A percentile compares a stretch with the other conserved stretches of the same genome.
Conservation (phyloP, 805 yeast species). For the Candida adriatica region DNA sequence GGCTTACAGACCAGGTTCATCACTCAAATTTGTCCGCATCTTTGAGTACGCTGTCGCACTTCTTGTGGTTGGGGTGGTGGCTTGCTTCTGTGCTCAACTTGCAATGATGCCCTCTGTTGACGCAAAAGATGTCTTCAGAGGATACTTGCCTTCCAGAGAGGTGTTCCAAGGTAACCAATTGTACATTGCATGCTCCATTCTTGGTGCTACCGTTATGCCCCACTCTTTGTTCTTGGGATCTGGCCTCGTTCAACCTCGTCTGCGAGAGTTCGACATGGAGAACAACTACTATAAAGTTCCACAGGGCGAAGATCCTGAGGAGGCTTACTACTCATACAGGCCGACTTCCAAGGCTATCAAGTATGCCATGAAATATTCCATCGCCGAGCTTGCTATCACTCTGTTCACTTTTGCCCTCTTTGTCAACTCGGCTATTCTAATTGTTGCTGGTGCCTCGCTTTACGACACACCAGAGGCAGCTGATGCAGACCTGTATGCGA, state of each 20-base stretch:
- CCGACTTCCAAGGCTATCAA: constrained; percentile 72
- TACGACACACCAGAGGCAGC: constrained; percentile 63
- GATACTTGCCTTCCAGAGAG: constrained; percentile 58
- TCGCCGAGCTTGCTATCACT: constrained; percentile 62
- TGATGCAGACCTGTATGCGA: constrained; percentile 77
- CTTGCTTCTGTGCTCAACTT: constrained; percentile 73
- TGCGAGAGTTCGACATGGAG: constrained; percentile 63
- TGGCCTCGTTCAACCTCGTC: constrained; percentile 78
- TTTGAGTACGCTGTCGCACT: constrained; percentile 72
- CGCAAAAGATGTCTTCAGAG: constrained; percentile 47
- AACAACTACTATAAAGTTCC: constrained; percentile 39
- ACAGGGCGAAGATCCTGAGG: constrained; percentile 24
- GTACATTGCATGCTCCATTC: constrained; percentile 69
- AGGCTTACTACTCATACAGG: constrained; percentile 41
- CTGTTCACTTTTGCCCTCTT: constrained; percentile 77
- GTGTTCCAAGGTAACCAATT: constrained; percentile 56
- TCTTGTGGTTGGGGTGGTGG: constrained; percentile 66
- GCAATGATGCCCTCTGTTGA: constrained; percentile 41
- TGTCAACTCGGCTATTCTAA: constrained; percentile 76
- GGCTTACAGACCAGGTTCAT: constrained; percentile 75
- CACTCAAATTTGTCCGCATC: constrained; percentile 60
- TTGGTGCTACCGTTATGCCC: constrained; percentile 95
- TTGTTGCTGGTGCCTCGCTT: constrained; percentile 76
- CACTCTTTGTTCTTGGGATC: constrained; percentile 82
- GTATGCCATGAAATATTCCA: constrained; percentile 65